Evolutionary conservation across 2,329 filamentous ascomycete genomes (phyloP), one percentile per base, ranked within the genome.

Genomic region (Alternaria arborescens): DNA sequence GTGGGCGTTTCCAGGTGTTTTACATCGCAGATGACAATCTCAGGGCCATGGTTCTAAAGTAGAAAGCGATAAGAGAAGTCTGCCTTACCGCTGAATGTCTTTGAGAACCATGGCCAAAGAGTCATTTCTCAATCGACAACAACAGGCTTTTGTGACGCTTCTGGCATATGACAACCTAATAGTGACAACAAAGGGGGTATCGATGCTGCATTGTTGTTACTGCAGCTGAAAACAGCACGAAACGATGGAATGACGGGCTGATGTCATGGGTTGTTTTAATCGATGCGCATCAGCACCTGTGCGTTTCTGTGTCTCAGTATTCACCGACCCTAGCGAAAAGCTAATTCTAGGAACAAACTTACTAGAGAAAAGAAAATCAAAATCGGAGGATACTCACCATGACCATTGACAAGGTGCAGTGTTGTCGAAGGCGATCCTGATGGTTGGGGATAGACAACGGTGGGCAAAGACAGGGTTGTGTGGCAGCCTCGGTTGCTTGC

Each of bases 401-500:
- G 18, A 1, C 16, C 34, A 46, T 20, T 22, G 38, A 12, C 36
- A 52, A 38, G 7, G 18, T 48, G 22, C 38, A 26, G 38, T 44
- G 16, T 24, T 57, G 52, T 54, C 30, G 18, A 36, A 42, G 42
- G 48, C 50, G 46, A 55, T 55, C 32, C 28, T 50, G 22, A 54
- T 20, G 30, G 41, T 44, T 55, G 28, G 28, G 28, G 36, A 41
- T 38, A 34, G 26, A 42, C 46, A 10, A 38, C 14, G 51, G 46
- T 22, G 28, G 22, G 52, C 47, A 34, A 47, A 42, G 43, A 57
- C 61, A 65, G 54, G 66, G 65, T 58, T 46, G 30, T 48, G 61
- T 42, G 11, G 32, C 20, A 42, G 30, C 62, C 64, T 69, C 63
- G 62, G 63, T 48, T 67, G 48, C 61, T 62, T 58, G 56, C 38